Evolutionary conservation across 192 early-diverging fungal species (phyloP), one percentile per base, ranked within the genome.

Genomic region (Cladochytrium replicatum): DNA sequence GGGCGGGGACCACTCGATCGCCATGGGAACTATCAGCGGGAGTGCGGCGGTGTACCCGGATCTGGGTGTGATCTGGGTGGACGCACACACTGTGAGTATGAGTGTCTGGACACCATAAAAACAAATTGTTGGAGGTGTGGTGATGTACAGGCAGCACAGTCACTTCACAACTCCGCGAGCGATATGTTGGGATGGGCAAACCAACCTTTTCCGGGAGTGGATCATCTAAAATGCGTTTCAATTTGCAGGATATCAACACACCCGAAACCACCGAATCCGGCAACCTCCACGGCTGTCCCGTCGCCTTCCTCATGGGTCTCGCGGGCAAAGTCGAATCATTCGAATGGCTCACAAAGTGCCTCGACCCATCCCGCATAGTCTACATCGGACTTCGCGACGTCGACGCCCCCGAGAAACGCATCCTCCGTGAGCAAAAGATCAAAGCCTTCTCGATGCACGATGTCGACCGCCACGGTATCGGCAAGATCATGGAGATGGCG

Each of bases 321-420:
- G 79, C 82, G 39, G 77, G 69, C n/a, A 53, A 75, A 8, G 52
- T 82, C 26, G 66, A 66, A 6, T 69, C 59, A 32, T 92, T 90
- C 50, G 57, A 60, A 23, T 97, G 93, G 93, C 66, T 92, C 39
- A 75, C 78, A 46, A 80, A 84, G 22, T 76, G 80, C 51, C 72
- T 97, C 39, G 71, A 64, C 29, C 63, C 77, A 27, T 71, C 85
- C 46, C 79, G 84, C 30, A 68, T 97, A 39, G 90, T 91, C 29
- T 97, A 94, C 72, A 93, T 97, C 77, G 93, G 91, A 37, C 73
- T 97, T 46, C 83, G 93, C 56, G 93, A 97, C 67, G 77, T 97
- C 37, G 93, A 97, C 65, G 66, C 70, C 1, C 76, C 74, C 6
- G 93, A 97, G 60, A 94, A 93, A 71, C 69, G 75, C 48, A 74